A percentile compares a stretch with the other conserved stretches of the same genome.
phyloP scores from a whole-genome alignment of 2,329 filamentous ascomycete genomes.

The Phaeoacremonium minimum region DNA sequence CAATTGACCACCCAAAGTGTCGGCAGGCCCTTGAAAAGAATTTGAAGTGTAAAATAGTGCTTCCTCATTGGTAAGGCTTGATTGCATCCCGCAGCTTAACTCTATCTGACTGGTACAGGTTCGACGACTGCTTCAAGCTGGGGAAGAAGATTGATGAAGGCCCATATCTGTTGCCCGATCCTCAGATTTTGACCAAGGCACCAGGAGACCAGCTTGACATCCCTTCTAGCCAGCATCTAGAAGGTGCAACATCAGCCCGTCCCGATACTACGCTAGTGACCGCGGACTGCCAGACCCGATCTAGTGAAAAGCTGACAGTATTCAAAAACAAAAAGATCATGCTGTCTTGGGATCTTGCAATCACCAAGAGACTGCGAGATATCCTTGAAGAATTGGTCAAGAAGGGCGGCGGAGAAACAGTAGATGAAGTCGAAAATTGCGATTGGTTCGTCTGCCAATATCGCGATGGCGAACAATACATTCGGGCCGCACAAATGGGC shows the following conservation, averaged over 20 bases:
- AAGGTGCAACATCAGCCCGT: constrained; percentile 57
- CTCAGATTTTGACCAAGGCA: constrained; percentile 67
- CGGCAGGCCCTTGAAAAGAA: constrained; percentile 57
- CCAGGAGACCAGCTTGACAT: constrained; percentile 53
- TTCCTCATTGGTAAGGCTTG: constrained; percentile 83
- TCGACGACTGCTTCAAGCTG: constrained; percentile 92
- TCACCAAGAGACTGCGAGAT: constrained; percentile 61
- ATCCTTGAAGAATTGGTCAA: constrained; percentile 69
- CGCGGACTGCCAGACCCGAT: constrained; percentile 25
- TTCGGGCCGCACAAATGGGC: constrained; percentile 67
- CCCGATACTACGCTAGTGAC: constrained; percentile 30
- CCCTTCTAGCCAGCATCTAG: constrained; percentile 55
- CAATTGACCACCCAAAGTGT: constrained; percentile 70
- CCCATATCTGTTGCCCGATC: constrained; percentile 81
- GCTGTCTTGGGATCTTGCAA: constrained; percentile 69
- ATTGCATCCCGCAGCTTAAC: background rate
- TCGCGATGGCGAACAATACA: constrained; percentile 75
- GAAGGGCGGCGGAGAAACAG: constrained; percentile 67
- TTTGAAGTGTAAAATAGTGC: constrained; percentile 73
- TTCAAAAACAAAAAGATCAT: constrained; percentile 76
- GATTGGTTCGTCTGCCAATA: constrained; percentile 86
- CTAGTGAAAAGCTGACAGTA: constrained; percentile 57
- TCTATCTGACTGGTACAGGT: constrained; percentile 48
- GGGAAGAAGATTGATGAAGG: constrained; percentile 85
- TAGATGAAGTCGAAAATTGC: constrained; percentile 61